A percentile compares a stretch with the other conserved stretches of the same genome.
These are phyloP conservation scores for Luffa aegyptiaca DNA, from an alignment of 306 rosid genomes.

Conservation along the genomic window DNA sequence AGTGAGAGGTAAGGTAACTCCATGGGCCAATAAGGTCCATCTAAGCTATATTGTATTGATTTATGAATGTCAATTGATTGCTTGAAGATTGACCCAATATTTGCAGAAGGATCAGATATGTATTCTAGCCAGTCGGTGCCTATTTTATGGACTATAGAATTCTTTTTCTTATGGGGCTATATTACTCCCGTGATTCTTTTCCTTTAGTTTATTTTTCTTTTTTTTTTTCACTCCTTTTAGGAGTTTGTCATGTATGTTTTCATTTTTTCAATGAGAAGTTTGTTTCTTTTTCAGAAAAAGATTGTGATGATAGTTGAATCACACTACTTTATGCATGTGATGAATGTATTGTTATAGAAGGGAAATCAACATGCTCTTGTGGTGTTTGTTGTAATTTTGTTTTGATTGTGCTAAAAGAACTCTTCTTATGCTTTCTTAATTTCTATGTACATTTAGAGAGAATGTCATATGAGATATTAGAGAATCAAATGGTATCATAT, in stretches of 20 bases:
- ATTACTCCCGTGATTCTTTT: neutral
- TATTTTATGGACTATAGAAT: neutral
- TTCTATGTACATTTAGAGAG: neutral
- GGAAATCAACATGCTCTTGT: neutral
- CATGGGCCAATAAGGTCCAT: neutral
- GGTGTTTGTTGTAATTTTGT: neutral
- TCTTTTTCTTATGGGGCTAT: neutral
- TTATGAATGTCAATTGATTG: neutral
- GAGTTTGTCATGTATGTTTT: neutral
- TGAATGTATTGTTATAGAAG: neutral
- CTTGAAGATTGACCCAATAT: constrained; percentile 1
- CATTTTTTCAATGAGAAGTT: neutral
- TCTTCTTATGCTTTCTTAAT: neutral
- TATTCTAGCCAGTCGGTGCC: neutral
- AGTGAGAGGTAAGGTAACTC: constrained; percentile 43
- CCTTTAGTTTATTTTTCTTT: neutral
- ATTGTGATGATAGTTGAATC: neutral
- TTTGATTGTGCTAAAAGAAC: neutral
- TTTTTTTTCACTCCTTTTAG: neutral
- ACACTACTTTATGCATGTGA: neutral
- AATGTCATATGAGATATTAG: neutral
- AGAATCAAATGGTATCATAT: neutral
- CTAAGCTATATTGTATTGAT: neutral
- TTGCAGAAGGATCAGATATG: neutral
- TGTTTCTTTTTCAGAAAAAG: neutral